A percentile compares a stretch with the other conserved stretches of the same genome.
Evolutionary conservation across 2,329 filamentous ascomycete species (phyloP).

Genomic region (Ramichloridium luteum): DNA sequence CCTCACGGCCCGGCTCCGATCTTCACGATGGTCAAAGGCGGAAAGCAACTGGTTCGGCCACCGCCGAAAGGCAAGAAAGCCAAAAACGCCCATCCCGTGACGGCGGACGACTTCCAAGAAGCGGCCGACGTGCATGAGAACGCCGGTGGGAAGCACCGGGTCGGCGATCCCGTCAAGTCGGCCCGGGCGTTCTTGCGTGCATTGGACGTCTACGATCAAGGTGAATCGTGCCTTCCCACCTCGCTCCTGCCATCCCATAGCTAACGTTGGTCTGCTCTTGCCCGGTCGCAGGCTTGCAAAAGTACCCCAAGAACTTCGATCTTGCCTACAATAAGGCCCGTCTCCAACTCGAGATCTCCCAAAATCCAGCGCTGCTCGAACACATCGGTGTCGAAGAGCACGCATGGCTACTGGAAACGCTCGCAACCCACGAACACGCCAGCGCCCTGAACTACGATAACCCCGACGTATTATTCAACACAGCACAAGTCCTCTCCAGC

Average conservation of each 20-base stretch:
- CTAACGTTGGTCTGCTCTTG: not conserved
- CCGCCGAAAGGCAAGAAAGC: constrained; percentile 30
- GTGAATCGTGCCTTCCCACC: constrained; percentile 19
- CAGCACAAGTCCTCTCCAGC: constrained; percentile 54
- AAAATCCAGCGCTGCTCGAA: constrained; percentile 49
- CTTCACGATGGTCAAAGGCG: constrained; percentile 14
- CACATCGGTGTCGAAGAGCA: constrained; percentile 43
- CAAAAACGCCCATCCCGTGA: constrained; percentile 33
- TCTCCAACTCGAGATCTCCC: constrained; percentile 57
- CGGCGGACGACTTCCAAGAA: constrained; percentile 56
- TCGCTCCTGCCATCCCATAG: no score
- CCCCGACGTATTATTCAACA: constrained; percentile 59
- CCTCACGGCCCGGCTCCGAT: no score
- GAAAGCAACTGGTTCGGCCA: constrained; percentile 21
- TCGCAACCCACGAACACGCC: constrained; percentile 53
- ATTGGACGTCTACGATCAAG: constrained; percentile 53
- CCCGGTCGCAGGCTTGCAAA: constrained; percentile 30
- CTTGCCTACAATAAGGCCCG: constrained; percentile 66
- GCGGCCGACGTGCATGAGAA: constrained; percentile 58
- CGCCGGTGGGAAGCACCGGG: constrained; percentile 62
- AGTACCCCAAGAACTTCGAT: constrained; percentile 52
- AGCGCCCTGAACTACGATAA: constrained; percentile 49
- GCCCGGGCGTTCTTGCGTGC: constrained; percentile 51
- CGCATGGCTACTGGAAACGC: constrained; percentile 46
- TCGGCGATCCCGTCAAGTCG: constrained; percentile 55